Evolutionary conservation across 1,139 yeast species (phyloP).

Genomic region (Yamadazyma diddensiae): DNA sequence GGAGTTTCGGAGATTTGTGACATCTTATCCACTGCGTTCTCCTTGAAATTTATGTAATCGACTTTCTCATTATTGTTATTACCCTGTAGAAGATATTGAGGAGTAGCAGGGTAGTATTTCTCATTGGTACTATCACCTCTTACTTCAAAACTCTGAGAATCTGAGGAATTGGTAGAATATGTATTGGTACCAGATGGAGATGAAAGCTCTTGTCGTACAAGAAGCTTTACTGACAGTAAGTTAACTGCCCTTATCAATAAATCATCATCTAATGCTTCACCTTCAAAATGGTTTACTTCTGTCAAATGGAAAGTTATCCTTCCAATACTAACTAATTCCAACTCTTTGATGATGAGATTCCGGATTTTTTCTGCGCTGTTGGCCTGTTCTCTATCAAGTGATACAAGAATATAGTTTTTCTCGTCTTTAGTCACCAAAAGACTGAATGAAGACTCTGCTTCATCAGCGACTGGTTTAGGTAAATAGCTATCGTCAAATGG

Average conservation of each 20-base stretch:
- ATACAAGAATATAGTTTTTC: constrained; percentile 45
- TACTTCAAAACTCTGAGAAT: constrained; percentile 47
- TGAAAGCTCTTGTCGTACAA: constrained; percentile 39
- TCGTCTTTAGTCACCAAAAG: constrained; percentile 65
- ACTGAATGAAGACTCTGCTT: constrained; percentile 3
- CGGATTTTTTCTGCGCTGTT: constrained; percentile 14
- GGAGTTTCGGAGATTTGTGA: constrained; percentile 13
- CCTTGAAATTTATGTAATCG: constrained; percentile 69
- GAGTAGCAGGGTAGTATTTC: constrained; percentile 53
- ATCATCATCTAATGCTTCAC: constrained; percentile 56
- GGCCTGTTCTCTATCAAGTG: constrained; percentile 20
- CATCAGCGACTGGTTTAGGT: constrained; percentile 21
- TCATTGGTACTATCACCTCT: constrained; percentile 40
- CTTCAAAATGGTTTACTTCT: constrained; percentile 65
- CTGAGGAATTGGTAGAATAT: constrained; percentile 43
- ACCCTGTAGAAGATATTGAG: constrained; percentile 51
- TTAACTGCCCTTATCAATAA: constrained; percentile 24
- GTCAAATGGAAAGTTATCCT: constrained; percentile 59
- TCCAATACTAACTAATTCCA: constrained; percentile 42
- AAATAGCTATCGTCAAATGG: constrained; percentile 26
- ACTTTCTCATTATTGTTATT: constrained; percentile 27
- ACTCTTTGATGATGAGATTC: constrained; percentile 38
- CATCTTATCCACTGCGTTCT: constrained; percentile 20
- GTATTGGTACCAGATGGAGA: constrained; percentile 35
- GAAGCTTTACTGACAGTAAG: constrained; percentile 31